Base-by-base conservation (phyloP, 108 stramenopile genomes). In the Nitzschia sp. region DNA sequence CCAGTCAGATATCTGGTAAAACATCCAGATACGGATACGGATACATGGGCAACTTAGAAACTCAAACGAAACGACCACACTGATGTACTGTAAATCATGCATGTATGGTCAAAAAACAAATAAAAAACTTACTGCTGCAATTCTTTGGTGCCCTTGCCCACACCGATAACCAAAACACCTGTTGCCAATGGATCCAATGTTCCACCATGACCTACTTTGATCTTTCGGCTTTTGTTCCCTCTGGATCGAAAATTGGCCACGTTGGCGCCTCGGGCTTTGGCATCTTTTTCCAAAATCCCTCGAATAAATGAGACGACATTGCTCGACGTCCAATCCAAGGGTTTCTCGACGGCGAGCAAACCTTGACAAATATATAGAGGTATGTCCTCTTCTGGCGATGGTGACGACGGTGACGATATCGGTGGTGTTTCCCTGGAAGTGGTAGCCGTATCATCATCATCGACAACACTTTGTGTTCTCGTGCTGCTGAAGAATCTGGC, bases 131-230 rank as follows among this genome's bases (percentile, higher is more conserved):
- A 52, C 50, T 67, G 30, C 26, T 75, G 66, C 22, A 68, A 28
- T 17, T 60, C 3, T 26, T 60, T 59, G 16, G 73, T 67, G 11
- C 95, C 98, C 21, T 50, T 80, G 22, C 96, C 96, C 4, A 98
- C 85, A 1, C 98, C 98, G 35, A 97, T 46, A 15, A 98, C 98
- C 6, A 98, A 72, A 0, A 96, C 95, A 27, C 98, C 98, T 9
- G 86, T 85, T 2, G 98, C 98, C 30, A 97, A 54, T 17, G 98
- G 98, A 80, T 98, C 98, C 32, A 98, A 78, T 0, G 98, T 98
- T 3, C 98, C 98, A 11, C 98, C 98, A 68, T 97, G 96, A 2
- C 97, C 96, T 1, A 96, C 95, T 63, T 91, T 92, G 2, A 97
- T 66, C 52, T 86, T 53, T 19, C 61, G 65, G 15, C 41, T 63